Conservation (phyloP, 2,329 filamentous ascomycete species). For the Xylaria sp. region DNA sequence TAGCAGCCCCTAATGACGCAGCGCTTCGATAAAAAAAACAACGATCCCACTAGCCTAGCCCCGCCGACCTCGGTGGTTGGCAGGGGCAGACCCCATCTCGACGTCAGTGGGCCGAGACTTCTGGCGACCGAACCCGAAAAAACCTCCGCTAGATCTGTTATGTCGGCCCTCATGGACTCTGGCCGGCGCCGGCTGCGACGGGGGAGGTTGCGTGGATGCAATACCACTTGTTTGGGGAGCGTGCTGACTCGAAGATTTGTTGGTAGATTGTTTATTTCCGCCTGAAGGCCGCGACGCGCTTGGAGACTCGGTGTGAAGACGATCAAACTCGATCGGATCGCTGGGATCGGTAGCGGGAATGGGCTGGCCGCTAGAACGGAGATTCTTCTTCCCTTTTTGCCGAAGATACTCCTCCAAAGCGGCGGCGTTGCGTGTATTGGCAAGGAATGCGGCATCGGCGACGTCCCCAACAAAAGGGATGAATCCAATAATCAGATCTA, state of each 20-base stretch:
- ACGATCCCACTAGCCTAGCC: constrained; percentile 17
- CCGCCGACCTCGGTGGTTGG: constrained; percentile 26
- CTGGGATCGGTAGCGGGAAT: constrained; percentile 57
- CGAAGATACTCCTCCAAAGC: constrained; percentile 72
- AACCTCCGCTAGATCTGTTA: constrained; percentile 32
- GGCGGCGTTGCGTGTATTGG: constrained; percentile 77
- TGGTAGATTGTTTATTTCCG: background rate
- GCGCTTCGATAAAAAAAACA: background rate
- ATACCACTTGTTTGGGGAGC: constrained; percentile 35
- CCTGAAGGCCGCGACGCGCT: constrained; percentile 10
- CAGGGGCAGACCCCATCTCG: constrained; percentile 31
- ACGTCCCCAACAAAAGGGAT: constrained; percentile 79
- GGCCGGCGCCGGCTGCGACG: constrained; percentile 34
- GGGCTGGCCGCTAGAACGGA: constrained; percentile 53
- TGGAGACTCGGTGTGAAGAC: constrained; percentile 34
- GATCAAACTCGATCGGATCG: constrained; percentile 58
- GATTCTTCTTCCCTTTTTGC: constrained; percentile 66
- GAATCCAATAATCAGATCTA: constrained; percentile 77
- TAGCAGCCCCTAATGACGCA: constrained; percentile 6
- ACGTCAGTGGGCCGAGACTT: constrained; percentile 40
- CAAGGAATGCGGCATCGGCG: constrained; percentile 72
- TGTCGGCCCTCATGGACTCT: constrained; percentile 34
- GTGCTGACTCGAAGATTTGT: constrained; percentile 19
- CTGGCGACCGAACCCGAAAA: constrained; percentile 42
- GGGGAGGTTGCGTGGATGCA: constrained; percentile 18